phyloP scores from a whole-genome alignment of 2,329 filamentous ascomycete species.

The Colletotrichum liaoningense region DNA sequence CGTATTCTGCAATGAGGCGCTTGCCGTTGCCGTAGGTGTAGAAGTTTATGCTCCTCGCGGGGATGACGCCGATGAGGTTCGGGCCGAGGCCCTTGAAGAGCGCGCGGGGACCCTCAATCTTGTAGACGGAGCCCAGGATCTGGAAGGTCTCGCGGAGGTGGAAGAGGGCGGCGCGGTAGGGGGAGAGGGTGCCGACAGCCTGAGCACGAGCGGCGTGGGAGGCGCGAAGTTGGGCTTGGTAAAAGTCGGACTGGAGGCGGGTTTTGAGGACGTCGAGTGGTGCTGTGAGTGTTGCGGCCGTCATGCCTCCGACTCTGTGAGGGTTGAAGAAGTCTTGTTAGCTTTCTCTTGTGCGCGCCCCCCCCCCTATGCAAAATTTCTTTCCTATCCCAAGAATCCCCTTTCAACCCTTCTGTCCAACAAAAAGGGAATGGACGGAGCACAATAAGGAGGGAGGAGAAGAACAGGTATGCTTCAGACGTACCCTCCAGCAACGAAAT shows the following conservation, averaged over 20 bases:
- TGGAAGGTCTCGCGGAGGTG: conserved; percentile 89
- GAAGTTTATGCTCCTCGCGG: conserved; percentile 92
- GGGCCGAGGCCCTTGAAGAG: conserved; percentile 94
- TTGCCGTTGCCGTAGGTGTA: conserved; percentile 95
- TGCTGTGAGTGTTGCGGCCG: conserved; percentile 89
- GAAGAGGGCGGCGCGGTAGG: conserved; percentile 73
- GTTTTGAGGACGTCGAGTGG: conserved; percentile 96
- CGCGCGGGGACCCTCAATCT: conserved; percentile 85
- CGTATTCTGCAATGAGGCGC: conserved; percentile 78
- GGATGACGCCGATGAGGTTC: conserved; percentile 89
- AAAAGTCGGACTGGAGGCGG: conserved; percentile 92
- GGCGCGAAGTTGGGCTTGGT: conserved; percentile 83
- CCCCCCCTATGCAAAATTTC: background rate
- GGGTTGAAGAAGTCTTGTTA: conserved; percentile 9
- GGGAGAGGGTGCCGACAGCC: conserved; percentile 63
- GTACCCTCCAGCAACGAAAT: conserved; percentile 92
- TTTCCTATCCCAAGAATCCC: background rate
- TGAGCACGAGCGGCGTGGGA: conserved; percentile 70
- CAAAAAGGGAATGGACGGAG: background rate
- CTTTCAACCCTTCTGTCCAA: background rate
- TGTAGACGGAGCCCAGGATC: conserved; percentile 84
- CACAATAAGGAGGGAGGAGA: conserved; percentile 7
- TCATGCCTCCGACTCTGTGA: conserved; percentile 85
- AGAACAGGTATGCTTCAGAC: conserved; percentile 42
- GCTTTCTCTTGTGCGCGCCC: background rate